Evolutionary conservation across 192 early-diverging fungal species (phyloP), one percentile per base, ranked within the genome.

Genomic region (Backusella tarrabulga): DNA sequence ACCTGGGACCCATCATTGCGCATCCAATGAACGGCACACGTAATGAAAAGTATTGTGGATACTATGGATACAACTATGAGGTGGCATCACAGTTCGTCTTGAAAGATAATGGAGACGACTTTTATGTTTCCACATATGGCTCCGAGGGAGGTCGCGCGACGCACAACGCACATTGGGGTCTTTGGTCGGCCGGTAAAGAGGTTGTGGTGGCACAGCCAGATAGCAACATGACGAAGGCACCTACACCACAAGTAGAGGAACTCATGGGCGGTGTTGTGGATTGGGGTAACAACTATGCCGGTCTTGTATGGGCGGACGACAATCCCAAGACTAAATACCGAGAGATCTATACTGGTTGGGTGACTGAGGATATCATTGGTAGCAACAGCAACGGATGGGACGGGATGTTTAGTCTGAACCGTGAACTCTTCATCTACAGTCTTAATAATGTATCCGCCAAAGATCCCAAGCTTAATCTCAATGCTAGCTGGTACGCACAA

Each of bases 381-480:
- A 17, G 9, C 11, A 42, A 29, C n/a, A 46, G 26, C 0, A 60
- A 46, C 42, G 52, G 78, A 3, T 79, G 67, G 73, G 60, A 19
- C 5, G 72, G 78, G 6, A 60, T 72, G 50, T 15, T 79, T 46
- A 73, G 67, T 26, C 42, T 79, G 4, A 17, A 34, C 11, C 78
- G 78, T 34, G 73, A 79, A 19, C 21, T 79, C 3, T 74, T 60
- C 35, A 42, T 42, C 12, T 26, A 67, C 14, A 1, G 35, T 12
- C 56, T 75, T 19, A 26, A 68, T 0, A 34, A 73, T 66, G 68
- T 79, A 23, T 34, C 67, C 0, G 6, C 66, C 3, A 6, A 29
- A 0, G 34, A 72, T 35, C 42, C 34, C 70, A 15, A 75, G 21
- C 9, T 70, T 12, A 21, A 74, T 4, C 11, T 73, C 0, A 73